phyloP scores from a whole-genome alignment of 345 rosid genomes.

The Trapa incisa region DNA sequence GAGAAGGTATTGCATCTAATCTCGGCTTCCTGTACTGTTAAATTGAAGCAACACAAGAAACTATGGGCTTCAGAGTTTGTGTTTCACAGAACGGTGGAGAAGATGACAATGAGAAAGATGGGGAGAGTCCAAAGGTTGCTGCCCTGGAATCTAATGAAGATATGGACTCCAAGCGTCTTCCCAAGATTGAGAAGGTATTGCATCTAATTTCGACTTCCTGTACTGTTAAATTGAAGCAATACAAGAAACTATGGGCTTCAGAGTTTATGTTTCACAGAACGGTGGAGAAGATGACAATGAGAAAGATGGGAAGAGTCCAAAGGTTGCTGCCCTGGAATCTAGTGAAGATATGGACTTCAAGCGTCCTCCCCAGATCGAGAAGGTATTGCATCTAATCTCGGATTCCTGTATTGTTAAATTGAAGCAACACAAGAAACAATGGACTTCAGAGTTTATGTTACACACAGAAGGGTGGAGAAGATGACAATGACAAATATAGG shows the following conservation, averaged over 20 bases:
- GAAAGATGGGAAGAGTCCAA: constrained; percentile 54
- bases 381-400: constrained; percentile 19
- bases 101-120: constrained; percentile 64
- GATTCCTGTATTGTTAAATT: constrained; percentile 7
- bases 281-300: constrained; percentile 51
- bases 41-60: background rate
- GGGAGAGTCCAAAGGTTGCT: constrained; percentile 37
- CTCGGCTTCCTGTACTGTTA: constrained; percentile 6
- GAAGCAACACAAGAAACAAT: background rate
- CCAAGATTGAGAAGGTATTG: constrained; percentile 50
- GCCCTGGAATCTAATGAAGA: constrained; percentile 55
- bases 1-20: constrained; percentile 31
- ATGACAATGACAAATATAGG: constrained; percentile 77
- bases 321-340: constrained; percentile 34
- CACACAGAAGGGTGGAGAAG: constrained; percentile 38
- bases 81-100: constrained; percentile 34
- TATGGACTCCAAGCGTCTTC: constrained; percentile 57
- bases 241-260: constrained; percentile 1
- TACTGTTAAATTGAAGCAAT: constrained; percentile 7
- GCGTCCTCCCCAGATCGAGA: constrained; percentile 61
- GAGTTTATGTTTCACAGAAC: constrained; percentile 21
- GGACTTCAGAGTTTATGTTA: constrained; percentile 8
- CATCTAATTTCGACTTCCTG: constrained; percentile 4
- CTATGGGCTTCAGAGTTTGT: constrained; percentile 5
- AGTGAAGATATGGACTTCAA: constrained; percentile 64